Evolutionary conservation across 306 rosid species (phyloP).

Genomic region (Lathyrus aphaca): DNA sequence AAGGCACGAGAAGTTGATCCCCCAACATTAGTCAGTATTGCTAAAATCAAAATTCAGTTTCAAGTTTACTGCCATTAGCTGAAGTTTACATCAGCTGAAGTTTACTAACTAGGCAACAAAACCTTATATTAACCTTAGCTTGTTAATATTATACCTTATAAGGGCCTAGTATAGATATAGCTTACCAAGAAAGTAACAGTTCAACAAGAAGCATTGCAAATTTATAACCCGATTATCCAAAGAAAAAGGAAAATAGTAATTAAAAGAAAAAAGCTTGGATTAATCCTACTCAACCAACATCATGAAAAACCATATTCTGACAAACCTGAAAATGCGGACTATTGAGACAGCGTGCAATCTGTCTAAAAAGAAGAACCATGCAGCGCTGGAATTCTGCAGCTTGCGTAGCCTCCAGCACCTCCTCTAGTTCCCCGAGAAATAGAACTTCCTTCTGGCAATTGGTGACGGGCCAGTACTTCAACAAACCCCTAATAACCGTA

Average conservation of each 20-base stretch:
- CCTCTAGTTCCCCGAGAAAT: constrained; percentile 95
- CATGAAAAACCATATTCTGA: constrained; percentile 19
- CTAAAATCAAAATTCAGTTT: constrained; percentile 14
- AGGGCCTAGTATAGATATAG: constrained; percentile 1
- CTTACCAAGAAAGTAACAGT: constrained; percentile 23
- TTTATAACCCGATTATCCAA: not conserved
- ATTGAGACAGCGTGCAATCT: constrained; percentile 87
- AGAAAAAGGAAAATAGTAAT: constrained; percentile 6
- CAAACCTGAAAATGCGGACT: constrained; percentile 96
- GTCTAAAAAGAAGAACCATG: constrained; percentile 90
- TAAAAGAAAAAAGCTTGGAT: constrained; percentile 14
- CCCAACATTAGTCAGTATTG: constrained; percentile 10
- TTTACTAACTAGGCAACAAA: constrained; percentile 25
- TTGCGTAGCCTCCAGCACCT: constrained; percentile 93
- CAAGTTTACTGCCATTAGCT: constrained; percentile 13
- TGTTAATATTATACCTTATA: not conserved
- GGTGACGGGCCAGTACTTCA: constrained; percentile 91
- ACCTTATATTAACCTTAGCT: not conserved
- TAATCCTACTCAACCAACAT: constrained; percentile 26
- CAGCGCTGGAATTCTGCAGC: constrained; percentile 92
- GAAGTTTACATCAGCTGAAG: constrained; percentile 20
- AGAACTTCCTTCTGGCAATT: constrained; percentile 96
- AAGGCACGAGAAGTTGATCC: not conserved
- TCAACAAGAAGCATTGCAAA: constrained; percentile 36
- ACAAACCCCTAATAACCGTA: constrained; percentile 83